Conservation (phyloP, 495 filamentous ascomycete genomes). For the Pseudevernia furfuracea region DNA sequence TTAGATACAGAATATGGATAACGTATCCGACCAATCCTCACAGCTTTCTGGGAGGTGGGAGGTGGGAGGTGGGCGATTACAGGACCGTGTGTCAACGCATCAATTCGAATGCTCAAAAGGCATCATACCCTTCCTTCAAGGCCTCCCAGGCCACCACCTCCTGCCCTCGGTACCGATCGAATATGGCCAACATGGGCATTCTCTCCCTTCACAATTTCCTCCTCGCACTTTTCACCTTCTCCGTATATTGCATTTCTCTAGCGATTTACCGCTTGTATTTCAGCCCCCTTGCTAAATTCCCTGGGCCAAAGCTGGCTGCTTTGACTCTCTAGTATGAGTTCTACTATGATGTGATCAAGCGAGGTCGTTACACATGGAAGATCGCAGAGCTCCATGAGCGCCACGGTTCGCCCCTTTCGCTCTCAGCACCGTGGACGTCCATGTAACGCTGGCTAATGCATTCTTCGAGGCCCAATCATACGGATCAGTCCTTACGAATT, state of each 20-base stretch:
- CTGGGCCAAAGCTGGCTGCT: conserved; percentile 44
- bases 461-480: not conserved
- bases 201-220: not conserved
- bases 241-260: not conserved
- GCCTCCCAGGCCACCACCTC: not conserved
- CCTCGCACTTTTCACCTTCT: not conserved
- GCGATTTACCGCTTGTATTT: conserved; percentile 32
- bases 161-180: not conserved
- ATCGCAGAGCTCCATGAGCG: conserved; percentile 43
- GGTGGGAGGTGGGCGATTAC: no score
- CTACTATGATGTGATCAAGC: conserved; percentile 43
- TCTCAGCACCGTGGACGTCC: not conserved
- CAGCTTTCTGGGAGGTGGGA: no score
- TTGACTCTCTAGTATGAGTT: conserved; percentile 42
- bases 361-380: conserved; percentile 39
- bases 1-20: no score
- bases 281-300: conserved; percentile 37
- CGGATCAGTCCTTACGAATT: not conserved
- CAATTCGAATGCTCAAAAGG: no score
- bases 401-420: conserved; percentile 25
- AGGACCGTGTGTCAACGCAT: no score
- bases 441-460: not conserved
- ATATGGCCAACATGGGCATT: not conserved
- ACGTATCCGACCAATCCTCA: no score
- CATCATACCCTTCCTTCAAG: no score